Evolutionary conservation across 2,329 filamentous ascomycete genomes (phyloP).

Genomic region (Teratosphaeria nubilosa): DNA sequence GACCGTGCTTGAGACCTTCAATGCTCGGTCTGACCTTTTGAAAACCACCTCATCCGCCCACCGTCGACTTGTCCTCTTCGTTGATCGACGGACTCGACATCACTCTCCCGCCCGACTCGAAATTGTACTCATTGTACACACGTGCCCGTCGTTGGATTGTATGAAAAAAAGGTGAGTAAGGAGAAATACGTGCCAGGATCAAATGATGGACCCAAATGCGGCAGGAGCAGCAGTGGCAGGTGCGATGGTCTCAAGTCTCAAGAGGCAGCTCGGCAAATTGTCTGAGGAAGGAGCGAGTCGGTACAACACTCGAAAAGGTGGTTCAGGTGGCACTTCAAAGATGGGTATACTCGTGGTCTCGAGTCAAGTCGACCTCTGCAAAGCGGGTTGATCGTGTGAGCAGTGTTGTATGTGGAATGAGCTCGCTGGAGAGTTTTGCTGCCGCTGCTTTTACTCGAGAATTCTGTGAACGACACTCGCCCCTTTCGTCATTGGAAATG

Average conservation of each 20-base stretch:
- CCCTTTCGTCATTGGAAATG: background rate
- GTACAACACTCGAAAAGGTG: background rate
- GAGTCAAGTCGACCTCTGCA: background rate
- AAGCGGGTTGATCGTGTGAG: background rate
- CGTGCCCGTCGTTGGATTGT: slow-evolving; percentile 6
- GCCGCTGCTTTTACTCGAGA: background rate
- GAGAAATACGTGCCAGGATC: background rate
- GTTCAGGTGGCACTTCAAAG: background rate
- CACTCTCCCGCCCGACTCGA: background rate
- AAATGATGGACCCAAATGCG: background rate
- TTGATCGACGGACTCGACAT: slow-evolving; percentile 23
- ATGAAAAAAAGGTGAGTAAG: slow-evolving; percentile 5
- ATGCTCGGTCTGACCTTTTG: slow-evolving; percentile 10
- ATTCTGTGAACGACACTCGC: background rate
- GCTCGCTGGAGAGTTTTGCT: background rate
- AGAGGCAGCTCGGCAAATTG: too few relatives aligned
- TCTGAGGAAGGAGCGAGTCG: background rate
- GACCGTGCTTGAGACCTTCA: slow-evolving; percentile 15
- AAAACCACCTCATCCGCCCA: slow-evolving; percentile 4
- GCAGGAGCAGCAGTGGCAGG: background rate
- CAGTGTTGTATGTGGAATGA: background rate
- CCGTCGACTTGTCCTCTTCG: slow-evolving; percentile 31
- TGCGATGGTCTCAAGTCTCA: background rate
- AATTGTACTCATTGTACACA: slow-evolving; percentile 5
- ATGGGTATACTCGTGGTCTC: background rate